Base-by-base conservation (phyloP, 1,284 basidiomycete species). In the Neonothopanus nambi region DNA sequence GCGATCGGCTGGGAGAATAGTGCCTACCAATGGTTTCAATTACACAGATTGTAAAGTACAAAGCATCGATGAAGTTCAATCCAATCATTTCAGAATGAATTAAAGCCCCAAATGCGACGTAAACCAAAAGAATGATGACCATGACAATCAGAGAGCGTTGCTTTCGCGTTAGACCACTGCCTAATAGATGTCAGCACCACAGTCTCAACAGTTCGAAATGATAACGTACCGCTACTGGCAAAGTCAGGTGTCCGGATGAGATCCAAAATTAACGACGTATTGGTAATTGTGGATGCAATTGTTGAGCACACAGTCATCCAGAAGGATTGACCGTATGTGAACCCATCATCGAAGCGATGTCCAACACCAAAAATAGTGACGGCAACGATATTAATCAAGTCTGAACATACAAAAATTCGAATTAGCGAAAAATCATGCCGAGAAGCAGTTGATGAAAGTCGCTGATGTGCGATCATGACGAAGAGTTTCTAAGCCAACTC, bases 271-370 rank as follows among this genome's bases (percentile, higher is more conserved):
- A 95, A 72, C 0, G 85, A 89, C 41, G 86, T 57, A 59, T 91
- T 94, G 11, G 85, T 88, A 49, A 85, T 67, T 0, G 80, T 70
- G 0, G 88, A 89, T 0, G 80, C 81, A 12, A 83, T 73, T 0
- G 91, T 93, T 0, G 88, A 88, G 59, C 88, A 91, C 7, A 91
- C 72, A 0, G 86, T 89, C 70, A 90, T 80, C 91, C 90, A 95
- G 64, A 86, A 94, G 0, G 89, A 77, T 62, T 88, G 80, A 1
- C 84, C 80, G 55, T 84, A 87, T 1, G 86, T 85, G 67, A 87
- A 89, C 0, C 83, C 87, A 50, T 87, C 86, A 60, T 85, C 76
- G 51, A 80, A 78, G 2, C 80, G 74, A 65, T 88, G 86, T 41
- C 80, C 70, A 0, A 85, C 73, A 23, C 85, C 89, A 58, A 93